Conservation (phyloP, 2,329 filamentous ascomycete genomes). For the Fusarium pilosicola region DNA sequence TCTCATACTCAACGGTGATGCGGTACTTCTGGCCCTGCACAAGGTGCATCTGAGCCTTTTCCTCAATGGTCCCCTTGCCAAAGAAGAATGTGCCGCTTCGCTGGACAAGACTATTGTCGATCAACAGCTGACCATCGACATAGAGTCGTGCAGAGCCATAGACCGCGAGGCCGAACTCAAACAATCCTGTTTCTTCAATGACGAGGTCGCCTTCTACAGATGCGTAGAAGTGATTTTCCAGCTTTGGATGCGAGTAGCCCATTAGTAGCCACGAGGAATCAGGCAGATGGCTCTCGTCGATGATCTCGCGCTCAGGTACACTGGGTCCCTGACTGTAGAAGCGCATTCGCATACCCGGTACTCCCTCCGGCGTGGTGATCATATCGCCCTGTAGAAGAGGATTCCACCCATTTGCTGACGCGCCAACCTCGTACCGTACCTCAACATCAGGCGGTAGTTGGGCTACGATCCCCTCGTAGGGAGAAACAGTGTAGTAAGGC, state of each 20-base stretch:
- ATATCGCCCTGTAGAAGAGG: neutral
- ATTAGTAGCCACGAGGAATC: neutral
- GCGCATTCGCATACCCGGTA: neutral
- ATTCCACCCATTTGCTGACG: neutral
- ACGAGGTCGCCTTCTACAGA: neutral
- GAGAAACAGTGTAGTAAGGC: constrained; percentile 1
- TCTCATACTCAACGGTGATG: neutral
- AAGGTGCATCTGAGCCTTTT: neutral
- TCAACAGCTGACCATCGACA: neutral
- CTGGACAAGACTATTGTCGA: neutral
- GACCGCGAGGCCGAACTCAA: neutral
- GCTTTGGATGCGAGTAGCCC: neutral
- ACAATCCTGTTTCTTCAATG: neutral
- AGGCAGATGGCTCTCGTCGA: neutral
- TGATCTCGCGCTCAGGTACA: neutral
- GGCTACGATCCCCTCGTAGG: neutral
- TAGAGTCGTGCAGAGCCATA: neutral
- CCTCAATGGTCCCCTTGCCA: neutral
- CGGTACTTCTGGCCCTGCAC: neutral
- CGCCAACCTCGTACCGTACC: neutral
- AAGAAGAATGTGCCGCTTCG: neutral
- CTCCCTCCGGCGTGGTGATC: neutral
- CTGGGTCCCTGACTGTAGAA: neutral
- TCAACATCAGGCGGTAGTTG: neutral
- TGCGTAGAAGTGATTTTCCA: neutral